These are phyloP conservation scores for Penicillium flavigenum DNA, from an alignment of 495 filamentous ascomycete genomes.

Conservation along the genomic window DNA sequence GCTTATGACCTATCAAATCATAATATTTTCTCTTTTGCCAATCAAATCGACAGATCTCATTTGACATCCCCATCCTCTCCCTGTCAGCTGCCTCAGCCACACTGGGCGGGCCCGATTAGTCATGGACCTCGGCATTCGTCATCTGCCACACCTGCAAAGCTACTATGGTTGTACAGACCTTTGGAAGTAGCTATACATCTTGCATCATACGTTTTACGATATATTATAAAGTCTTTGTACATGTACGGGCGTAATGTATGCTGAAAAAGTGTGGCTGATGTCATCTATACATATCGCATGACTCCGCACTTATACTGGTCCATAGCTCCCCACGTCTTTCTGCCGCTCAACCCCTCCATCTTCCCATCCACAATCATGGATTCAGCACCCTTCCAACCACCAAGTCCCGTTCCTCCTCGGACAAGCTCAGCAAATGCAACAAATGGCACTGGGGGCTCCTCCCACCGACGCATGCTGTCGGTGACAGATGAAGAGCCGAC, in stretches of 20 bases:
- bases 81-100: neutral
- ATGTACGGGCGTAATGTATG: neutral
- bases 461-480: conserved; percentile 45
- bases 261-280: neutral
- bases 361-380: conserved; percentile 18
- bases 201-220: neutral
- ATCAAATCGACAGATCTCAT: conserved; percentile 5
- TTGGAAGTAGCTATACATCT: neutral
- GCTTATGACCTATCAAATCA: conserved; percentile 1
- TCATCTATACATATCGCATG: neutral
- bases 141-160: neutral
- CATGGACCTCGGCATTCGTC: neutral
- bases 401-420: conserved; percentile 69
- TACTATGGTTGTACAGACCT: too few species aligned
- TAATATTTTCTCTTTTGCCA: too few species aligned
- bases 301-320: neutral
- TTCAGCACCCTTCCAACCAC: conserved; percentile 50
- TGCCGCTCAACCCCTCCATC: conserved; percentile 7
- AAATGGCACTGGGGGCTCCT: conserved; percentile 28
- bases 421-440: conserved; percentile 62
- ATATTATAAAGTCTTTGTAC: neutral
- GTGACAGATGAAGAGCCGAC: conserved; percentile 47
- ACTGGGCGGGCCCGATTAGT: neutral
- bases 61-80: neutral
- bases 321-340: neutral